Conservation (phyloP, 164 flowering plant genomes). For the Berberis vulgaris region DNA sequence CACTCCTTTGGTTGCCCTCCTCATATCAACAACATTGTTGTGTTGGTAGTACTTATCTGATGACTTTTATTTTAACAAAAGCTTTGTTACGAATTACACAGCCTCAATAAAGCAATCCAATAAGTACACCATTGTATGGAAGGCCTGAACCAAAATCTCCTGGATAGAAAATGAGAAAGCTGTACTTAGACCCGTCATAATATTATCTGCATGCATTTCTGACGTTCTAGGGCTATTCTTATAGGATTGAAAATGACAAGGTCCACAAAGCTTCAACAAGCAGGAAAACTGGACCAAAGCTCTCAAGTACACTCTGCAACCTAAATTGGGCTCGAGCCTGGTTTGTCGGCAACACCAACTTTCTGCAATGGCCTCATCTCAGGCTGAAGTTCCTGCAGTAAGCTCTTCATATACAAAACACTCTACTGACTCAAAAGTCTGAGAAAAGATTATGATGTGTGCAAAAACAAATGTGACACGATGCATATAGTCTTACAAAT, state of each 20-base stretch:
- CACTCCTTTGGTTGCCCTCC: too few species aligned
- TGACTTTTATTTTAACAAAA: too few species aligned
- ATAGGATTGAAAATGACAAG: slow-evolving; percentile 93
- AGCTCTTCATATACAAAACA: slow-evolving; percentile 27
- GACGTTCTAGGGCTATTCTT: neutral
- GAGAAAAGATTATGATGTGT: too few species aligned
- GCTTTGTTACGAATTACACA: too few species aligned
- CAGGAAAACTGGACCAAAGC: slow-evolving; percentile 99
- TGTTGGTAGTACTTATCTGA: too few species aligned
- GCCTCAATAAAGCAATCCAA: too few species aligned
- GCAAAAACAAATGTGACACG: too few species aligned
- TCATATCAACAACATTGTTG: too few species aligned
- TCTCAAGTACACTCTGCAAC: slow-evolving; percentile 92
- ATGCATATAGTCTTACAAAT: too few species aligned
- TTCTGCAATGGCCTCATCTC: slow-evolving; percentile 41
- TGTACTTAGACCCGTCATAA: neutral
- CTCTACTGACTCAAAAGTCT: too few species aligned
- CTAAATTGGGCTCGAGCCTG: slow-evolving; percentile 93
- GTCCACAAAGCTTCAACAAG: slow-evolving; percentile 96
- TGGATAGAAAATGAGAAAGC: too few species aligned
- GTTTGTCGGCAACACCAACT: slow-evolving; percentile 89
- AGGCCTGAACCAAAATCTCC: neutral
- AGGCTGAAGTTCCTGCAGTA: slow-evolving; percentile 36
- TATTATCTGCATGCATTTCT: neutral
- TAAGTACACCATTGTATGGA: too few species aligned